phyloP scores from a whole-genome alignment of 1,284 basidiomycete genomes.

The Sutorius eximius region DNA sequence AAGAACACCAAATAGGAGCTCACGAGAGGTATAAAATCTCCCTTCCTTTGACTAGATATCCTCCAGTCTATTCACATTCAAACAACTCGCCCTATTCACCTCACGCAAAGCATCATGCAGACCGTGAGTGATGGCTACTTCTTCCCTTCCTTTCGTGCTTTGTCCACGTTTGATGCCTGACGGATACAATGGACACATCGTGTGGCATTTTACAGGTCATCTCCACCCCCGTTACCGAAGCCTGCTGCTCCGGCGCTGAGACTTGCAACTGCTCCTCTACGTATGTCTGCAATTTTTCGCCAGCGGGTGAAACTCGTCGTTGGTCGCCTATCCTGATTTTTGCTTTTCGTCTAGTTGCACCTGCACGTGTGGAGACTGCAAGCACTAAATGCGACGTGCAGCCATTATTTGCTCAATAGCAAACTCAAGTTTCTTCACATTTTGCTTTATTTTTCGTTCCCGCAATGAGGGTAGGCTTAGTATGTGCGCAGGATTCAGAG shows the following conservation, averaged over 20 bases:
- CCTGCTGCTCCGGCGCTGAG: constrained; percentile 18
- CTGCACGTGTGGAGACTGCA: constrained; percentile 24
- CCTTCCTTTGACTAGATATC: neutral
- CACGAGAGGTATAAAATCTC: constrained; percentile 6
- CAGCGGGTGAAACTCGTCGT: neutral
- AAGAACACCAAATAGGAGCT: constrained; percentile 7
- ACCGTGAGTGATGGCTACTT: constrained; percentile 11
- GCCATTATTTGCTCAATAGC: too few relatives aligned
- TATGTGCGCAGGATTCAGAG: too few relatives aligned
- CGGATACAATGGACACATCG: neutral
- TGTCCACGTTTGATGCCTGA: neutral
- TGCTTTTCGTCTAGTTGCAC: constrained; percentile 14
- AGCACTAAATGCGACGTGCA: constrained; percentile 9
- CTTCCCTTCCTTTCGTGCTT: neutral
- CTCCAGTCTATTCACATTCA: neutral
- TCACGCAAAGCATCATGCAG: constrained; percentile 17
- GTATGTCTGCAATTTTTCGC: neutral
- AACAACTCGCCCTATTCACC: constrained; percentile 1
- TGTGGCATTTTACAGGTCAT: constrained; percentile 7
- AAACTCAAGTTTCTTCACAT: too few relatives aligned
- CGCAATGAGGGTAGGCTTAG: too few relatives aligned
- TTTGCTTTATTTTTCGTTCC: too few relatives aligned
- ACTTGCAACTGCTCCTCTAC: constrained; percentile 14
- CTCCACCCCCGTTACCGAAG: constrained; percentile 25
- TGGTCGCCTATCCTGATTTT: neutral